These are phyloP conservation scores for Ruellia speciosa DNA, from an alignment of 305 asterid species.

Conservation along the genomic window DNA sequence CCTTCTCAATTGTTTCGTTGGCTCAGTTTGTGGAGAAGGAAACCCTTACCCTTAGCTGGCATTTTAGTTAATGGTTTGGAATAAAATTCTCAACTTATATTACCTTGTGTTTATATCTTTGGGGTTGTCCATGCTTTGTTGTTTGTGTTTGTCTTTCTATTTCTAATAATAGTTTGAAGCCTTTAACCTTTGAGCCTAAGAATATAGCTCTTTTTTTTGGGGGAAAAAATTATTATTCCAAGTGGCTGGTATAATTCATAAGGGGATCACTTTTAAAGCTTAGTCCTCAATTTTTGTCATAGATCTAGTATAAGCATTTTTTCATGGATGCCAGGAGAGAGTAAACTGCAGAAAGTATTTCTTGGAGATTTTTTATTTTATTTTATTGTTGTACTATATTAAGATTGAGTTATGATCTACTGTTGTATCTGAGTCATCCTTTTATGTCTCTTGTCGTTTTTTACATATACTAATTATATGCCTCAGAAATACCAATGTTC, in stretches of 20 bases:
- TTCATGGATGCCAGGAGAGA: neutral
- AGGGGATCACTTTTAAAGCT: no score
- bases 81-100: conserved; percentile 11
- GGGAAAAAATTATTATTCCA: no score
- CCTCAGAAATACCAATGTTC: neutral
- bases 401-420: conserved; percentile 6
- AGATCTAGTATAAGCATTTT: neutral
- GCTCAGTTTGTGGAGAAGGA: conserved; percentile 3
- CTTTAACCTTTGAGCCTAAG: neutral
- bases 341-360: neutral
- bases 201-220: no score
- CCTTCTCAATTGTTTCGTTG: conserved; percentile 4
- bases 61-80: conserved; percentile 4
- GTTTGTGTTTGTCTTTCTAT: no score
- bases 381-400: conserved; percentile 15
- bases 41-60: conserved; percentile 9
- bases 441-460: neutral
- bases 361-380: conserved; percentile 4
- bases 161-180: no score
- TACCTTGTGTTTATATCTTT: neutral
- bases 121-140: neutral
- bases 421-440: conserved; percentile 9
- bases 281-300: no score
- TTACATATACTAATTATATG: conserved; percentile 6
- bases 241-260: no score